phyloP scores from a whole-genome alignment of 306 rosid genomes.

The Malus domestica region DNA sequence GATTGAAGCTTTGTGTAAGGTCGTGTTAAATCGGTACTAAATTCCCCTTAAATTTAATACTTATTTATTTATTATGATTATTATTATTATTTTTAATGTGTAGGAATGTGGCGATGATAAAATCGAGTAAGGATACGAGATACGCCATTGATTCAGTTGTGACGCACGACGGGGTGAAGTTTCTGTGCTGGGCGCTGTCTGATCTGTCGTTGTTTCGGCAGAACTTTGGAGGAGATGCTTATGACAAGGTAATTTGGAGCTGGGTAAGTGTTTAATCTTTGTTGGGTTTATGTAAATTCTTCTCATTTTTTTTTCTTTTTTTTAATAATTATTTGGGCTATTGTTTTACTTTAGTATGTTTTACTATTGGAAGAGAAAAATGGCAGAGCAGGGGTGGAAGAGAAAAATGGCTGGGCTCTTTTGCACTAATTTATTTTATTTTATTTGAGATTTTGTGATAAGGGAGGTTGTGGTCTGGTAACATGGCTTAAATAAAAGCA shows the following conservation, averaged over 20 bases:
- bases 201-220: constrained; percentile 52
- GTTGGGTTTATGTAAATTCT: neutral
- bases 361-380: neutral
- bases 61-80: no score
- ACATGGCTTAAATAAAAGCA: no score
- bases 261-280: neutral
- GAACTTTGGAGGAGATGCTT: constrained; percentile 58
- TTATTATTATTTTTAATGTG: neutral
- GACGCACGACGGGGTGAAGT: constrained; percentile 64
- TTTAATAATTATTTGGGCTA: neutral
- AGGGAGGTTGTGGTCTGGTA: no score
- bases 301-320: no score
- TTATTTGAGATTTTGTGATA: no score
- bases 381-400: no score
- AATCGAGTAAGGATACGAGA: constrained; percentile 69
- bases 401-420: no score
- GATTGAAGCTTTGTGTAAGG: neutral
- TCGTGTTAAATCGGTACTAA: neutral
- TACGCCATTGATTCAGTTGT: constrained; percentile 72
- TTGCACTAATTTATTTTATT: no score
- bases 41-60: no score
- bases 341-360: neutral
- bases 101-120: constrained; percentile 76
- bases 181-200: constrained; percentile 79
- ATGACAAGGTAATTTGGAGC: constrained; percentile 39